Conservation (phyloP, 257 asterid genomes). For the Gentiana straminea region DNA sequence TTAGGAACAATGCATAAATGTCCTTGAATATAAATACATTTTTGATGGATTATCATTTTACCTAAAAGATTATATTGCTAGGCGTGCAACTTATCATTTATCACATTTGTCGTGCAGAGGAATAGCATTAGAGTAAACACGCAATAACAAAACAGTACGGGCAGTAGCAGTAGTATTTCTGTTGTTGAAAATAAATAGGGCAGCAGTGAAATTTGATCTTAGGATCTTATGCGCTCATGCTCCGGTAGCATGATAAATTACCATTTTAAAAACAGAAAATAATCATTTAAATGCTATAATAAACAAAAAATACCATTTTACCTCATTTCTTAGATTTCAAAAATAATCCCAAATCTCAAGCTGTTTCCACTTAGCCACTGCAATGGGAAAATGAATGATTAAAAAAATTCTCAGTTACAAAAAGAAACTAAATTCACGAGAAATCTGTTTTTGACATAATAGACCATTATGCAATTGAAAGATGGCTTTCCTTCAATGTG, state of each 20-base stretch:
- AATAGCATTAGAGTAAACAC: no score
- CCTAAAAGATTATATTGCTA: neutral
- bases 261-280: neutral
- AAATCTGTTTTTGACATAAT: no score
- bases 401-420: no score
- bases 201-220: neutral
- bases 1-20: neutral
- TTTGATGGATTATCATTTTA: neutral
- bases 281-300: neutral
- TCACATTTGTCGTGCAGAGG: no score
- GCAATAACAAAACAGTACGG: no score
- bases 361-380: constrained; percentile 66
- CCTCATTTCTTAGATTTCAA: constrained; percentile 63
- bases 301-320: constrained; percentile 11
- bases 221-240: neutral
- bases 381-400: constrained; percentile 1
- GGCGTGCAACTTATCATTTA: no score
- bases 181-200: neutral
- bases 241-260: neutral
- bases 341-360: constrained; percentile 44
- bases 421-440: no score
- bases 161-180: no score
- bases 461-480: no score
- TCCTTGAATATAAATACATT: neutral
- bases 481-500: no score